phyloP scores from a whole-genome alignment of 805 yeast species.

The Saccharomycopsis sp. region DNA sequence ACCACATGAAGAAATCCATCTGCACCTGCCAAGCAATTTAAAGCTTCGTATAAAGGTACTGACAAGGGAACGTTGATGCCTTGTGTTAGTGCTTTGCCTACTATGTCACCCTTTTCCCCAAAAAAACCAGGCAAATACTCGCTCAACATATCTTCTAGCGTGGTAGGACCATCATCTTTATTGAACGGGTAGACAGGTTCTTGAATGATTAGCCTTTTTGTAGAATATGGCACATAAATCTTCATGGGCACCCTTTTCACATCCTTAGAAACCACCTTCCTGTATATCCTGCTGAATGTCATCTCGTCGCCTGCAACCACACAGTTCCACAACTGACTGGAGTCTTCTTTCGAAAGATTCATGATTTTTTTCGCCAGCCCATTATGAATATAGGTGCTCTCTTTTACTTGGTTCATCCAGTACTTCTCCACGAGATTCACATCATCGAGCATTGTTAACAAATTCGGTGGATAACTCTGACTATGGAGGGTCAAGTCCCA shows the following conservation, averaged over 20 bases:
- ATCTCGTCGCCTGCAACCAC: slow-evolving; percentile 33
- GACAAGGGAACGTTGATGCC: slow-evolving; percentile 44
- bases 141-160: slow-evolving; percentile 35
- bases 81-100: slow-evolving; percentile 41
- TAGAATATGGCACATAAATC: slow-evolving; percentile 32
- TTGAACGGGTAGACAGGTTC: slow-evolving; percentile 25
- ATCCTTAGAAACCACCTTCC: slow-evolving; percentile 24
- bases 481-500: slow-evolving; percentile 43
- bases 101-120: slow-evolving; percentile 29
- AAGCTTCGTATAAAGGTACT: slow-evolving; percentile 39
- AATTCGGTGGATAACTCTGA: slow-evolving; percentile 36
- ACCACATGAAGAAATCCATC: slow-evolving; percentile 60
- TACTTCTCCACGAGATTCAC: slow-evolving; percentile 34
- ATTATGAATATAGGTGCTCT: slow-evolving; percentile 62
- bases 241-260: slow-evolving; percentile 40
- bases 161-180: slow-evolving; percentile 16
- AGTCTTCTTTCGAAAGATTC: slow-evolving; percentile 57
- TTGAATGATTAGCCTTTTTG: slow-evolving; percentile 30
- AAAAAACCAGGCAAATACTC: slow-evolving; percentile 38
- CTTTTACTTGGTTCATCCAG: slow-evolving; percentile 77
- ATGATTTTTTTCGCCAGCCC: slow-evolving; percentile 78
- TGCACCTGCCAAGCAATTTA: slow-evolving; percentile 36
- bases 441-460: slow-evolving; percentile 31
- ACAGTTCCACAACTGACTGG: slow-evolving; percentile 44
- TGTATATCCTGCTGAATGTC: slow-evolving; percentile 23